Evolutionary conservation across 208 protist genomes (phyloP).

Genomic region (Trichomonas tenax): DNA sequence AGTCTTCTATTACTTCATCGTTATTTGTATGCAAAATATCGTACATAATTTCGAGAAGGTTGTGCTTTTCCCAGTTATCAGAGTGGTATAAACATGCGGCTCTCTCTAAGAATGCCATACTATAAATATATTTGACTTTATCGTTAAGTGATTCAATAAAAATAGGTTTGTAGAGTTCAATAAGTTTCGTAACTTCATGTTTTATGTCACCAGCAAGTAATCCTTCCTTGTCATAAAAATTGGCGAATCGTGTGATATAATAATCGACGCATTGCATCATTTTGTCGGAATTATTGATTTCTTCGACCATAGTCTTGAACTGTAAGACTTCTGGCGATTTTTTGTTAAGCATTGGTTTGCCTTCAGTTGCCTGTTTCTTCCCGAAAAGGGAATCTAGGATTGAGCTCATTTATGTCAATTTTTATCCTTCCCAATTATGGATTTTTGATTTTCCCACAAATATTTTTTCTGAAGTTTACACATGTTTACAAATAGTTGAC

Average conservation of each 20-base stretch:
- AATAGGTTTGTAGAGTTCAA: not conserved
- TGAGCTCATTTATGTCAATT: not conserved
- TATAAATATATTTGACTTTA: not conserved
- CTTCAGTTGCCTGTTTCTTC: not conserved
- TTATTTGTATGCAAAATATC: not conserved
- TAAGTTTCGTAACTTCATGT: not conserved
- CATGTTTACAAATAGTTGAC: too few species aligned
- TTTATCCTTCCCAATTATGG: too few species aligned
- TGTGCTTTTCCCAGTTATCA: not conserved
- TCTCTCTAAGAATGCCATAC: not conserved
- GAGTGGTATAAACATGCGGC: not conserved
- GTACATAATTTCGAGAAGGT: not conserved
- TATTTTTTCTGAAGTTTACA: too few species aligned
- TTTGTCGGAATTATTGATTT: not conserved
- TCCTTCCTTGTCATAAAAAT: not conserved
- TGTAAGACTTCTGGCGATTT: not conserved
- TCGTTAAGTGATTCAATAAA: not conserved
- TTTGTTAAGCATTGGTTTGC: not conserved
- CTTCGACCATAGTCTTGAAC: not conserved
- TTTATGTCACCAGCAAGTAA: not conserved
- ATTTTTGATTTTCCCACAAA: too few species aligned
- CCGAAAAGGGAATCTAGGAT: not conserved
- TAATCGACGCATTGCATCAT: not conserved
- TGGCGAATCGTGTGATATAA: not conserved
- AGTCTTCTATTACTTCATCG: not conserved